phyloP scores from a whole-genome alignment of 1,139 yeast species.

The Eremothecium cymbalariae region DNA sequence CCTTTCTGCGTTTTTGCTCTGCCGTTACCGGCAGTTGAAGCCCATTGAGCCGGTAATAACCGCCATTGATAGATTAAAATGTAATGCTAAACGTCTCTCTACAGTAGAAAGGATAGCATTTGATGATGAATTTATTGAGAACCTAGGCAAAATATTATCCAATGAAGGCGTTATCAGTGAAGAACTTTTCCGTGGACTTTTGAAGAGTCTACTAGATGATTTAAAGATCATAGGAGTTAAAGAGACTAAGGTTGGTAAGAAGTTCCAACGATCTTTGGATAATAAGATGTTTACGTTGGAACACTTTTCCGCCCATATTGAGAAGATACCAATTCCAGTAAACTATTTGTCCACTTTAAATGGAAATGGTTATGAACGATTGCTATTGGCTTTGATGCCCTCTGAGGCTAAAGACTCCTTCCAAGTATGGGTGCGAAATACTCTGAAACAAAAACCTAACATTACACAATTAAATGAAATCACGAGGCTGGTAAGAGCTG shows the following conservation, averaged over 20 bases:
- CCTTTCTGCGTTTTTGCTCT: slow-evolving; percentile 19
- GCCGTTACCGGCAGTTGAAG: slow-evolving; percentile 15
- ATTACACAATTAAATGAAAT: background rate
- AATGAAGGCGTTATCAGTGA: background rate
- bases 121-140: slow-evolving; percentile 12
- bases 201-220: background rate
- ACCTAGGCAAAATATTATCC: background rate
- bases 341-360: background rate
- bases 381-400: background rate
- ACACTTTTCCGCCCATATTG: slow-evolving; percentile 2
- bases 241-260: background rate
- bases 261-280: no score
- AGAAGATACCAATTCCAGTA: background rate
- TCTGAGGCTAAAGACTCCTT: slow-evolving; percentile 2
- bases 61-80: slow-evolving; percentile 13
- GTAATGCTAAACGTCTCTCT: slow-evolving; percentile 15
- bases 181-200: background rate
- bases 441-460: background rate
- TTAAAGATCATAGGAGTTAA: background rate
- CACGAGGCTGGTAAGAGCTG: background rate
- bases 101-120: slow-evolving; percentile 15
- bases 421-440: background rate
- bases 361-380: background rate
- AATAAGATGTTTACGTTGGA: no score
- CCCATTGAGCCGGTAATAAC: slow-evolving; percentile 12